These are phyloP conservation scores for Kwoniella sp. DNA, from an alignment of 768 basidiomycete species.

Conservation along the genomic window DNA sequence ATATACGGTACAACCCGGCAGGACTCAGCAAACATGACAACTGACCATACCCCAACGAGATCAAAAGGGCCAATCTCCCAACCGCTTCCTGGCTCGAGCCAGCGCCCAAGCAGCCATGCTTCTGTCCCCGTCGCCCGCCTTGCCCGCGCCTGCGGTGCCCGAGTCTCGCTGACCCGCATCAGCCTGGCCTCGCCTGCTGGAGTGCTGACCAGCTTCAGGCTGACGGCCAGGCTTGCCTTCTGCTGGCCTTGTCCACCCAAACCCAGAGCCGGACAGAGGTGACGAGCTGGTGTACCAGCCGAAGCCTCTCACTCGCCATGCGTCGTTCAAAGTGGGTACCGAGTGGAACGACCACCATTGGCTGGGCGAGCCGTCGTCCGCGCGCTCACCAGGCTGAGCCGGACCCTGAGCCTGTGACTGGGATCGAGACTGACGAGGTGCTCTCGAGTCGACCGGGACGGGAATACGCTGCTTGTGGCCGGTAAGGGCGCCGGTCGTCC, in stretches of 20 bases:
- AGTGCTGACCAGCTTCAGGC: too few relatives aligned
- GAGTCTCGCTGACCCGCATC: too few relatives aligned
- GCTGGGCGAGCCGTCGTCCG: not conserved
- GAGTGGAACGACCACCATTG: slow-evolving; percentile 13
- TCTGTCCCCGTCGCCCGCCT: not conserved
- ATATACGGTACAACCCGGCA: too few relatives aligned
- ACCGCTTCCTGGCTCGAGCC: not conserved
- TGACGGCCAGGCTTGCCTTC: too few relatives aligned
- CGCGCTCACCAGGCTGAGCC: not conserved
- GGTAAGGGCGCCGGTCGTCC: not conserved
- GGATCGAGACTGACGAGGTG: not conserved
- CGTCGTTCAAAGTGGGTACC: not conserved
- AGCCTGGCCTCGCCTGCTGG: too few relatives aligned
- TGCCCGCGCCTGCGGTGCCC: too few relatives aligned
- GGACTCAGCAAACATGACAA: too few relatives aligned
- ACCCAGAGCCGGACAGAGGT: not conserved
- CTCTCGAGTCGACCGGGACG: not conserved
- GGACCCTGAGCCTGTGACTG: not conserved
- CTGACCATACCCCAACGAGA: too few relatives aligned
- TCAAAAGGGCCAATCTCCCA: slow-evolving; percentile 11
- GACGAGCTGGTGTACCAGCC: slow-evolving; percentile 12
- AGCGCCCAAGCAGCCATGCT: slow-evolving; percentile 10
- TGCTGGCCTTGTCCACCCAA: not conserved
- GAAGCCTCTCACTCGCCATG: slow-evolving; percentile 5
- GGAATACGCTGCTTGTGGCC: not conserved